Conservation (phyloP, 2,329 filamentous ascomycete genomes). For the Pseudopyricularia javanii region DNA sequence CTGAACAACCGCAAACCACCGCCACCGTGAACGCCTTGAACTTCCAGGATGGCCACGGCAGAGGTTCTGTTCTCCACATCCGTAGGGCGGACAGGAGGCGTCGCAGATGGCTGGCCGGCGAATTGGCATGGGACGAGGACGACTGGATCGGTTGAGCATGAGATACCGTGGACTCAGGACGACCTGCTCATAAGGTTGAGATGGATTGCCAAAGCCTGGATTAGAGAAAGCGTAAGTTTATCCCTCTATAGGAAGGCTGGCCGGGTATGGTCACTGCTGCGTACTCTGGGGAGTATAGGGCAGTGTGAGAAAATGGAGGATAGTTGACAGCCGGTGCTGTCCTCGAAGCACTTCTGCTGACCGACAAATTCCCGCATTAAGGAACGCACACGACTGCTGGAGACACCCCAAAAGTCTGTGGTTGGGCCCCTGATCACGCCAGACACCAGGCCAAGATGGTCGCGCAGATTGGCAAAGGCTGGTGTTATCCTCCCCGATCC, state of each 20-base stretch:
- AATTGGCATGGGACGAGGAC: slow-evolving; percentile 18
- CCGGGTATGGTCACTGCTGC: background rate
- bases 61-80: slow-evolving; percentile 28
- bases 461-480: slow-evolving; percentile 11
- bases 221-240: slow-evolving; percentile 17
- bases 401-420: background rate
- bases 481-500: slow-evolving; percentile 5
- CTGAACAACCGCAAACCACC: slow-evolving; percentile 16
- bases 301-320: too few species aligned
- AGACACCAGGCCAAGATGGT: slow-evolving; percentile 16
- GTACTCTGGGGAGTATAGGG: background rate
- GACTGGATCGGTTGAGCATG: slow-evolving; percentile 22
- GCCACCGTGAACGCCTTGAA: slow-evolving; percentile 26
- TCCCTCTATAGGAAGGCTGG: background rate
- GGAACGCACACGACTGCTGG: background rate
- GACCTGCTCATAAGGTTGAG: slow-evolving; percentile 20
- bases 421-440: slow-evolving; percentile 11
- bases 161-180: slow-evolving; percentile 8
- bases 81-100: slow-evolving; percentile 28
- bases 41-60: slow-evolving; percentile 42
- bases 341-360: too few species aligned
- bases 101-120: slow-evolving; percentile 21
- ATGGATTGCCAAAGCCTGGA: slow-evolving; percentile 28
- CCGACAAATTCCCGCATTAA: background rate
- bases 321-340: too few species aligned